Evolutionary conservation across 2,329 filamentous ascomycete species (phyloP).

Genomic region (Chaetothyriales sp.): DNA sequence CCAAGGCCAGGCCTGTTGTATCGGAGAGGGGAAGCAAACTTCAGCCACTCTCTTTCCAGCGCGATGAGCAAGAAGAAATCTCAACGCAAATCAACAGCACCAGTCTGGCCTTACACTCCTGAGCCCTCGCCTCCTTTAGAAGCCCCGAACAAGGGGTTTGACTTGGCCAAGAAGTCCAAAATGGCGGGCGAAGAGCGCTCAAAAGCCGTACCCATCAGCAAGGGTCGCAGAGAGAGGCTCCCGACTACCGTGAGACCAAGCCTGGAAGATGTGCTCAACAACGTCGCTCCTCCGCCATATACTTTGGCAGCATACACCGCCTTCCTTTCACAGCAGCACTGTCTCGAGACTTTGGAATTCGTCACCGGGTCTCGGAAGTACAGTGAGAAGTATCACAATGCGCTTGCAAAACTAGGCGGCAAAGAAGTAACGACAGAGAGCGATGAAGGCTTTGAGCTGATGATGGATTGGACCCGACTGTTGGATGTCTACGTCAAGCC

Average conservation of each 20-base stretch:
- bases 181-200: constrained; percentile 29
- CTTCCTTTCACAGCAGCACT: constrained; percentile 93
- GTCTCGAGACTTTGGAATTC: constrained; percentile 90
- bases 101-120: constrained; percentile 23
- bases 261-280: constrained; percentile 74
- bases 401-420: constrained; percentile 37
- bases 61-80: constrained; percentile 19
- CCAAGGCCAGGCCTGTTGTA: background rate
- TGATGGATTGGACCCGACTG: constrained; percentile 73
- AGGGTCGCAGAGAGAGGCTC: constrained; percentile 27
- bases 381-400: constrained; percentile 49
- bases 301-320: constrained; percentile 89
- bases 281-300: constrained; percentile 75
- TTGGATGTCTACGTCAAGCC: constrained; percentile 82
- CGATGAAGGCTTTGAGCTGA: constrained; percentile 54
- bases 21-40: background rate
- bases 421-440: constrained; percentile 37
- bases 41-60: constrained; percentile 5
- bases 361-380: constrained; percentile 89
- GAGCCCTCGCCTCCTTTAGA: constrained; percentile 33
- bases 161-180: constrained; percentile 28
- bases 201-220: constrained; percentile 31
- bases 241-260: constrained; percentile 49
- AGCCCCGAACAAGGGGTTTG: constrained; percentile 20
- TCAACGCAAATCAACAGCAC: constrained; percentile 21